A percentile compares a stretch with the other conserved stretches of the same genome.
phyloP scores from a whole-genome alignment of 2,329 filamentous ascomycete species.

The Talaromyces verruculosus region DNA sequence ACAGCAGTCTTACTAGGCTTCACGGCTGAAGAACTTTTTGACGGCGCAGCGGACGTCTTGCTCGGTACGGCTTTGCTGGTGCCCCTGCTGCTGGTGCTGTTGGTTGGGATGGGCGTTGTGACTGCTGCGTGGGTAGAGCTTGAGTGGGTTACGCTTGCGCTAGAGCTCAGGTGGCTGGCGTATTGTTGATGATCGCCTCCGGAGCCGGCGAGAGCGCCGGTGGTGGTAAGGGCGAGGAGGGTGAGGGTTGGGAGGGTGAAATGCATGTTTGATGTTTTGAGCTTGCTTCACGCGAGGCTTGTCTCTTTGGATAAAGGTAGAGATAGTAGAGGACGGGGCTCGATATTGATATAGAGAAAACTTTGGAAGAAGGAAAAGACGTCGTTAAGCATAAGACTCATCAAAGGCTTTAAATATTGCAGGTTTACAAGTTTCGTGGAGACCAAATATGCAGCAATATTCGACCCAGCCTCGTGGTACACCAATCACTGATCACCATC shows the following conservation, averaged over 20 bases:
- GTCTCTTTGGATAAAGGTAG: too few species aligned
- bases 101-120: slow-evolving; percentile 13
- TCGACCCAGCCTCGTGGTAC: neutral
- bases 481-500: neutral
- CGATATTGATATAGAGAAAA: neutral
- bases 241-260: slow-evolving; percentile 25
- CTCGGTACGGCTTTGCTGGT: neutral
- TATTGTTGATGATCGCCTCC: slow-evolving; percentile 23
- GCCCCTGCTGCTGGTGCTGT: slow-evolving; percentile 10
- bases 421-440: neutral
- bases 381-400: neutral
- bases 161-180: slow-evolving; percentile 15
- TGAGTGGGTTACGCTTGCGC: neutral
- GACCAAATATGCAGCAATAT: neutral
- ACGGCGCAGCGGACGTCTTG: neutral
- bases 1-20: slow-evolving; percentile 13
- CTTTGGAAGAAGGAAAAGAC: neutral
- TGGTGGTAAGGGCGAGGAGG: slow-evolving; percentile 27
- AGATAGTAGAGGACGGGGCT: too few species aligned
- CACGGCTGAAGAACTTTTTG: slow-evolving; percentile 4
- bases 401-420: neutral
- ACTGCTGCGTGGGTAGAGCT: neutral
- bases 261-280: slow-evolving; percentile 29
- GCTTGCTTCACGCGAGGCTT: neutral
- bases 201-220: slow-evolving; percentile 23